Base-by-base conservation (phyloP, 768 basidiomycete species). In the Lactarius evosmus region DNA sequence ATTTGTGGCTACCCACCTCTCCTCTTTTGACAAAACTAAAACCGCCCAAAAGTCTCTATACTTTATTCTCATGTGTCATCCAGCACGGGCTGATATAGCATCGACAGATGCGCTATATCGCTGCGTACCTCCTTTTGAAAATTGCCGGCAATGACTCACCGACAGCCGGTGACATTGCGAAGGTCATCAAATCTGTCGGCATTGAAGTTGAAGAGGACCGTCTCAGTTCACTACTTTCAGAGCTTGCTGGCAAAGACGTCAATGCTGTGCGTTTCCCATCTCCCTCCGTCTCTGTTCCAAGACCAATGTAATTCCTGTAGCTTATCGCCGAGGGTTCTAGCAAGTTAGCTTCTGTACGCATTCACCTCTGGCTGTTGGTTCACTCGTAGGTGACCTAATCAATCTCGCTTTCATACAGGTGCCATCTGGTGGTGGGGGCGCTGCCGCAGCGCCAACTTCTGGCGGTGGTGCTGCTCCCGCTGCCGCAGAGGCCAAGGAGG, bases 71-170 rank as follows among this genome's bases (percentile, higher is more conserved):
- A 8, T 22, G 16, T 30, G 8, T n/a, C 16, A n/a, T 17, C 25
- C 5, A 36, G 17, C 38, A 27, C 12, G 58, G 7, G 22, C 36
- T 64, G 46, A 64, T 32, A 2, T 8, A 32, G 34, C 14, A 17
- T 33, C 16, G 41, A 33, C 69, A 91, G 89, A 94, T 94, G 92
- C 91, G 91, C 78, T 80, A 94, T 75, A 80, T 98, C 77, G 95
- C 94, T 79, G 93, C 94, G 69, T 98, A 97, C 83, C 87, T 99
- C 65, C 93, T 99, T 75, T 94, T 98, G 79, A 89, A 91, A 77
- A 84, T 86, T 74, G 97, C 94, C 70, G 97, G 97, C 61, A 98
- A 98, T 74, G 78, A 87, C 72, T 85, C 83, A 67, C 95, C 97
- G 67, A 86, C 88, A 65, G 91, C 91, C 60, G 83, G 72, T 52